These are phyloP conservation scores for Carex arenaria DNA, from an alignment of 202 grass and related monocot genomes.

Conservation along the genomic window DNA sequence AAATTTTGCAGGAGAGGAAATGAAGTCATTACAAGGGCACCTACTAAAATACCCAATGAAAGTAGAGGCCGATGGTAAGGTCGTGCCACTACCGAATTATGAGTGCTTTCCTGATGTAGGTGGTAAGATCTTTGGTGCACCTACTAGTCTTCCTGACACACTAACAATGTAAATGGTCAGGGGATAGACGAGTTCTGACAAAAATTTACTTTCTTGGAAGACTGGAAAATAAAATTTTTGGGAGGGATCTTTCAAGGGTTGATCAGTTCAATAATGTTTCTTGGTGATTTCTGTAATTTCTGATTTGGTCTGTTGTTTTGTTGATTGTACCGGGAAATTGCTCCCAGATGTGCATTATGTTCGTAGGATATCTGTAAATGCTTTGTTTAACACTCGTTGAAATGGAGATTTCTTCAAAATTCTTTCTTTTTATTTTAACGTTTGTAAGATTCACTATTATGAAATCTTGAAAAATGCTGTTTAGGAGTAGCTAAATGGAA, in stretches of 20 bases:
- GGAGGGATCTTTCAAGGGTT: neutral
- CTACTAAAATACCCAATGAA: slow-evolving; percentile 83
- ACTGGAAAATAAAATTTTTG: neutral
- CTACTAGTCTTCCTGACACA: slow-evolving; percentile 72
- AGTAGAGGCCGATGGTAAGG: slow-evolving; percentile 60
- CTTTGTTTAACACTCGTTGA: neutral
- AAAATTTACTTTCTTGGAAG: neutral
- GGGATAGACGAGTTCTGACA: neutral
- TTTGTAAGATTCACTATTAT: neutral
- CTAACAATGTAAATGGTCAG: slow-evolving; percentile 51
- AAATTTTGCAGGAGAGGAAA: slow-evolving; percentile 46
- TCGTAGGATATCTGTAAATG: slow-evolving; percentile 7
- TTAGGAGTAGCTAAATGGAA: too few relatives aligned
- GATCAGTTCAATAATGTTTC: neutral
- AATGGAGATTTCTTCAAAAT: neutral
- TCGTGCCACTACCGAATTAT: slow-evolving; percentile 37
- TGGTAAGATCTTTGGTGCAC: slow-evolving; percentile 65
- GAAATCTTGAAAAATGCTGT: neutral
- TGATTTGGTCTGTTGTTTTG: neutral
- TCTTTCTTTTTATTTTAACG: neutral
- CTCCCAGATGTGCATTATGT: slow-evolving; percentile 5
- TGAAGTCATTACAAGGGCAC: slow-evolving; percentile 54
- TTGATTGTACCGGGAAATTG: neutral
- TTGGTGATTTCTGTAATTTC: neutral
- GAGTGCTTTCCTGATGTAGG: slow-evolving; percentile 86